phyloP scores from a whole-genome alignment of 2,329 filamentous ascomycete genomes.

The Curvularia sp. region DNA sequence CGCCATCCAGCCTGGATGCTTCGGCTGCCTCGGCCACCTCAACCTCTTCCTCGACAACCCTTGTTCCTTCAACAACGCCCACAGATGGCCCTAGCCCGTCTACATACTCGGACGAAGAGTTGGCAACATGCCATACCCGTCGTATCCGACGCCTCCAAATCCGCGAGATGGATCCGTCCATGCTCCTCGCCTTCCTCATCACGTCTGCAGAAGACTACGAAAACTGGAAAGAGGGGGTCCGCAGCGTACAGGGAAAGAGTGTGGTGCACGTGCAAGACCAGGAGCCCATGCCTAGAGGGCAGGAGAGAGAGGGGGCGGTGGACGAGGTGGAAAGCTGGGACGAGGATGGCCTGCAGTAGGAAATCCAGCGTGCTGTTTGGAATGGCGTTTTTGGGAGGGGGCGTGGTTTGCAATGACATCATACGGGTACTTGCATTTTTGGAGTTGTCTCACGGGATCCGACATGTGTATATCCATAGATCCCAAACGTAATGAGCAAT shows the following conservation, averaged over 20 bases:
- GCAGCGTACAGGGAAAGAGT: constrained; percentile 74
- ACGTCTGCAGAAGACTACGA: constrained; percentile 82
- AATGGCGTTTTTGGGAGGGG: constrained; percentile 11
- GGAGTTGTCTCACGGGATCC: constrained; percentile 19
- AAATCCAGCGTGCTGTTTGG: neutral
- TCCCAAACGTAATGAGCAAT: constrained; percentile 10
- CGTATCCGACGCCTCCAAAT: constrained; percentile 83
- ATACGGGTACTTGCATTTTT: constrained; percentile 17
- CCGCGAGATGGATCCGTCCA: constrained; percentile 95
- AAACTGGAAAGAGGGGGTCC: constrained; percentile 79
- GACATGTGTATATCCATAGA: constrained; percentile 19
- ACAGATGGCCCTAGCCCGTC: constrained; percentile 25
- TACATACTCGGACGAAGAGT: constrained; percentile 73
- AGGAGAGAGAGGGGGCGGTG: constrained; percentile 74
- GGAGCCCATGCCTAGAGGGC: constrained; percentile 62
- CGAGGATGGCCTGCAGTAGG: constrained; percentile 50
- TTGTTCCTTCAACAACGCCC: constrained; percentile 21
- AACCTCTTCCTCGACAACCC: constrained; percentile 33
- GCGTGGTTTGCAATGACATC: constrained; percentile 4
- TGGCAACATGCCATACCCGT: constrained; percentile 85
- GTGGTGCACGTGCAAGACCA: constrained; percentile 84
- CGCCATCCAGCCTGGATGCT: constrained; percentile 12
- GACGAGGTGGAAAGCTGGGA: constrained; percentile 92
- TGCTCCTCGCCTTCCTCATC: constrained; percentile 94
- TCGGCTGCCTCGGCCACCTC: constrained; percentile 24